Base-by-base conservation (phyloP, 2,329 filamentous ascomycete species). In the Fusarium oxysporum region DNA sequence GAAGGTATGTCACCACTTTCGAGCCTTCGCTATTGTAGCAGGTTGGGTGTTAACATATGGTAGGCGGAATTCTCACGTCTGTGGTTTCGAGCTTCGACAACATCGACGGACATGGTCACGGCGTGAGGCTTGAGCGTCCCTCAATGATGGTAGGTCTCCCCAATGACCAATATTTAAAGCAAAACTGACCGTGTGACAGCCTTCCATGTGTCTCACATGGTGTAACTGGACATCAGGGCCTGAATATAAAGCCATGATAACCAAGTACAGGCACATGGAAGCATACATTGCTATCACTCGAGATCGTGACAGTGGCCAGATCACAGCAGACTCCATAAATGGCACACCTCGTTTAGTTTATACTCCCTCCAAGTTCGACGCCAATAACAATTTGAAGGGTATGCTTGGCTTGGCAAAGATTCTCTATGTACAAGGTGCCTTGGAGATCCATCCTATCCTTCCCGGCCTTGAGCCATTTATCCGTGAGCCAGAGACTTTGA, bases 11-110 rank as follows among this genome's bases (percentile, higher is more conserved):
- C 19, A 2, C 16, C 11, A 2, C 2, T 7, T 25, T 11, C 5
- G 1, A 33, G 6, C 3, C 6, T 2, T 16, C 5, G 0, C 2
- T 54, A 2, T 3, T 11, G 2, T 12, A 21, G 4, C 1, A 16
- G 17, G 6, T 37, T 6, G 3, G 4, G 8, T 25, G 23, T 13
- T 47, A 40, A 59, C 17, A 33, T 0, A 1, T 9, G 5, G 5
- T 5, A 59, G 58, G 58, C 23, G 58, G 37, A 11, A 37, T 32
- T 6, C 48, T 61, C 2, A 61, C 48, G 5, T 56, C 48, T 11
- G 38, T 61, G 0, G 48, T 61, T 4, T 43, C 58, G 12, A 61
- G 58, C 23, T 56, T 61, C 8, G 58, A 61, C 8, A 37, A 61
- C 3, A 3, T 61, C 0, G 58, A 61, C 4, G 48, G 58, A n/a